Evolutionary conservation across 164 flowering plant species (phyloP).

Genomic region (Stephania yunnanensis): DNA sequence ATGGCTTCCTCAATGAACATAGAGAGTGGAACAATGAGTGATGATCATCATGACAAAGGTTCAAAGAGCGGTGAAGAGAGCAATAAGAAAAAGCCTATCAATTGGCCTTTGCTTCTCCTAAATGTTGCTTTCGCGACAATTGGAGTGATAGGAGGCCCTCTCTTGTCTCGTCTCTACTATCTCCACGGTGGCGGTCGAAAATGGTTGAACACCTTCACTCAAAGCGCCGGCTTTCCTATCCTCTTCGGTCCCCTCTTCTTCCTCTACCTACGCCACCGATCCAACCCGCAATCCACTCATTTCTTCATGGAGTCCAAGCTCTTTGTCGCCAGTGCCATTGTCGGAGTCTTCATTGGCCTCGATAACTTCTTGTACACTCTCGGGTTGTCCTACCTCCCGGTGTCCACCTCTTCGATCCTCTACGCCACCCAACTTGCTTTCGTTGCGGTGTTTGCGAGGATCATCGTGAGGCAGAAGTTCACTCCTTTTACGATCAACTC

Average conservation of each 20-base stretch:
- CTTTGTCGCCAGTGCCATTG: background rate
- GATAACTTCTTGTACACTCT: slow-evolving; percentile 3
- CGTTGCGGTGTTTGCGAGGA: slow-evolving; percentile 5
- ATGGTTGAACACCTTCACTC: background rate
- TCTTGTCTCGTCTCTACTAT: slow-evolving; percentile 11
- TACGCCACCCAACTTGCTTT: slow-evolving; percentile 12
- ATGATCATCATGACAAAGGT: too few relatives aligned
- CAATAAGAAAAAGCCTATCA: background rate
- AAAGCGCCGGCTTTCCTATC: slow-evolving; percentile 9
- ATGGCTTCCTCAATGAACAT: too few relatives aligned
- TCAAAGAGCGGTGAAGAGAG: too few relatives aligned
- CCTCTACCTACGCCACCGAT: background rate
- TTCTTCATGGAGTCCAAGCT: slow-evolving; percentile 8
- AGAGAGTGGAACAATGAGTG: too few relatives aligned
- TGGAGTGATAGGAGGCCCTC: slow-evolving; percentile 10
- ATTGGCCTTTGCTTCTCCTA: background rate
- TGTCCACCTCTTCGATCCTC: slow-evolving; percentile 10
- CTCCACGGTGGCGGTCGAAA: slow-evolving; percentile 7
- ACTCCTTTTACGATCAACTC: slow-evolving; percentile 10
- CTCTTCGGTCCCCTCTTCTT: slow-evolving; percentile 7
- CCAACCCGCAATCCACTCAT: background rate
- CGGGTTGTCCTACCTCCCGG: slow-evolving; percentile 8
- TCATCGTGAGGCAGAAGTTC: slow-evolving; percentile 14
- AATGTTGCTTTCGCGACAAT: background rate
- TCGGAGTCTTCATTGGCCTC: slow-evolving; percentile 1